These are phyloP conservation scores for Blastobotrys parvus DNA, from an alignment of 805 yeast genomes.

Conservation along the genomic window DNA sequence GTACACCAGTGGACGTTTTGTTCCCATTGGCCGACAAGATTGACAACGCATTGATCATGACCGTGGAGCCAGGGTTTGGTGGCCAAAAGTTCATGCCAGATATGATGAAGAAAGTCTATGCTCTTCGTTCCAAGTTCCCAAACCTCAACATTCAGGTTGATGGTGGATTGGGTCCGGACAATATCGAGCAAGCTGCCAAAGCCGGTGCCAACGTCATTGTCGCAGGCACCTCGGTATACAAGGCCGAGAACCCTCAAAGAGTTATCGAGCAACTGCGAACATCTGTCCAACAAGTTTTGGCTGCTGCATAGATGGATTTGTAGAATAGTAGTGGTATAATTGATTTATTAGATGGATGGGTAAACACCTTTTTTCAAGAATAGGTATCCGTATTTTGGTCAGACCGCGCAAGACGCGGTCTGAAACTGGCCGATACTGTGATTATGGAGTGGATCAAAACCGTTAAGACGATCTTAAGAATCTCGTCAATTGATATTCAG, in stretches of 20 bases:
- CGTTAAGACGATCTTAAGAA: too few relatives aligned
- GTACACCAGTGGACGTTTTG: conserved; percentile 77
- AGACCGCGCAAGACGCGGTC: too few relatives aligned
- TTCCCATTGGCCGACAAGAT: conserved; percentile 65
- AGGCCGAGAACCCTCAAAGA: conserved; percentile 69
- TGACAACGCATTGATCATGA: conserved; percentile 96
- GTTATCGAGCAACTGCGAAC: conserved; percentile 43
- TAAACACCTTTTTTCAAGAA: too few relatives aligned
- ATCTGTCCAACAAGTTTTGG: too few relatives aligned
- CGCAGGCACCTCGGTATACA: conserved; percentile 92
- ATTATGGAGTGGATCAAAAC: too few relatives aligned
- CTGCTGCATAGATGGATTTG: too few relatives aligned
- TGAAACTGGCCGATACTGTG: too few relatives aligned
- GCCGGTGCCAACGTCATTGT: conserved; percentile 98
- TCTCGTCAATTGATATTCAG: too few relatives aligned
- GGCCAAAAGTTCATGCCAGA: conserved; percentile 93
- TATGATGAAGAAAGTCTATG: conserved; percentile 93
- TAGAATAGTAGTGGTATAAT: too few relatives aligned
- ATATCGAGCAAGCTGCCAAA: conserved; percentile 78
- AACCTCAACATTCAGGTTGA: conserved; percentile 86
- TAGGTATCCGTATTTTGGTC: too few relatives aligned
- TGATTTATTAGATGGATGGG: too few relatives aligned
- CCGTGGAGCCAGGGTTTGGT: conserved; percentile 98
- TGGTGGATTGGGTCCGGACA: conserved; percentile 87
- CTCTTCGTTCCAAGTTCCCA: conserved; percentile 66